Conservation (phyloP, 1,284 basidiomycete genomes). For the Phlebopus sp. region DNA sequence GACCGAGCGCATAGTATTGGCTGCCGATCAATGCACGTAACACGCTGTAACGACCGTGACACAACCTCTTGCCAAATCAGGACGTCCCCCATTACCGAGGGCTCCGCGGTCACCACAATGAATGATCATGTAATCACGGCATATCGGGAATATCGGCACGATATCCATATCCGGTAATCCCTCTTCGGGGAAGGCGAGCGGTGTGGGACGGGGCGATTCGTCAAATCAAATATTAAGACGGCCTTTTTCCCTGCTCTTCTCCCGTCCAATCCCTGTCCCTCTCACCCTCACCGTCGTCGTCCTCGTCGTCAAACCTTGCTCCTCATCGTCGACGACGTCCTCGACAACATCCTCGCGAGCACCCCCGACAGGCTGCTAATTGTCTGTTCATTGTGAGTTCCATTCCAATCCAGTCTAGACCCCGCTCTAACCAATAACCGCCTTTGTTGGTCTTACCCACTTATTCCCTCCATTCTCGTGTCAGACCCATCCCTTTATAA, state of each 20-base stretch:
- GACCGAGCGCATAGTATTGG: constrained; percentile 12
- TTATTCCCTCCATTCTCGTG: constrained; percentile 1
- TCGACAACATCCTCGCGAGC: background rate
- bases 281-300: constrained; percentile 12
- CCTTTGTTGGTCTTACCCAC: constrained; percentile 23
- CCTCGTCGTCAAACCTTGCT: background rate
- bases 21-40: constrained; percentile 22
- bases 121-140: constrained; percentile 28
- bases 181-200: constrained; percentile 3
- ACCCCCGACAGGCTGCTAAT: constrained; percentile 5
- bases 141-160: constrained; percentile 29
- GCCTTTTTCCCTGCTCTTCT: constrained; percentile 24
- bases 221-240: constrained; percentile 38
- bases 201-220: constrained; percentile 28
- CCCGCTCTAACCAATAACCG: background rate
- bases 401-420: constrained; percentile 14
- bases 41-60: constrained; percentile 24
- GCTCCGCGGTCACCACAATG: constrained; percentile 6
- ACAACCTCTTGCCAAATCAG: constrained; percentile 21
- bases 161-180: constrained; percentile 15
- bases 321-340: constrained; percentile 1
- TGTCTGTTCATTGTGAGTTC: constrained; percentile 14
- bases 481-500: constrained; percentile 13
- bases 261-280: constrained; percentile 23
- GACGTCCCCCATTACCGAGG: background rate